These are phyloP conservation scores for Aspergillus felis DNA, from an alignment of 2,329 filamentous ascomycete genomes.

Conservation along the genomic window DNA sequence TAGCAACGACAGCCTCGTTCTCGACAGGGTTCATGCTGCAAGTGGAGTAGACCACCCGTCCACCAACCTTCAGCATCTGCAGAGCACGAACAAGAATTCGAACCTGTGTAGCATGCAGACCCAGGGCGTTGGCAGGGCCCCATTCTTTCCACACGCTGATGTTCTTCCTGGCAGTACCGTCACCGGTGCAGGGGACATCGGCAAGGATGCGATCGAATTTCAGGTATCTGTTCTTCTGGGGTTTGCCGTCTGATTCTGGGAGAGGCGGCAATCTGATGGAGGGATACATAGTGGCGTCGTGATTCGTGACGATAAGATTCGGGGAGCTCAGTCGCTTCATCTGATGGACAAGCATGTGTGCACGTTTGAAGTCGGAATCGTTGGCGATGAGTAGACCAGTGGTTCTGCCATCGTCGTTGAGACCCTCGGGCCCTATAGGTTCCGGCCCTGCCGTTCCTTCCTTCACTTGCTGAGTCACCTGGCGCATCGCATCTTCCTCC, in stretches of 20 bases:
- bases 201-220: conserved; percentile 97
- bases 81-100: conserved; percentile 87
- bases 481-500: conserved; percentile 79
- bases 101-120: conserved; percentile 80
- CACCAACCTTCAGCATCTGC: conserved; percentile 93
- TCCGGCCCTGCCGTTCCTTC: conserved; percentile 56
- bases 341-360: conserved; percentile 96
- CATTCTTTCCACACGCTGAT: conserved; percentile 92
- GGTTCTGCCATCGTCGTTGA: conserved; percentile 74
- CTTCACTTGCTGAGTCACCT: conserved; percentile 63
- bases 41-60: conserved; percentile 93
- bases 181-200: conserved; percentile 94
- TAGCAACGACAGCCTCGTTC: conserved; percentile 87
- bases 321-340: conserved; percentile 95
- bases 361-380: conserved; percentile 93
- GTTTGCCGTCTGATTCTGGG: conserved; percentile 49
- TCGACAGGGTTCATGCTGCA: conserved; percentile 99
- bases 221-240: conserved; percentile 65
- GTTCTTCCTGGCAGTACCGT: conserved; percentile 93
- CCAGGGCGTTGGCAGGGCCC: conserved; percentile 81
- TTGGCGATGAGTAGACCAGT: conserved; percentile 93
- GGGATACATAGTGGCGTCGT: conserved; percentile 94
- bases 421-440: conserved; percentile 47
- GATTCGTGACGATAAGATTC: conserved; percentile 94
- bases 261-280: conserved; percentile 76